phyloP scores from a whole-genome alignment of 2,329 filamentous ascomycete species.

The Paecilomyces fulvus region DNA sequence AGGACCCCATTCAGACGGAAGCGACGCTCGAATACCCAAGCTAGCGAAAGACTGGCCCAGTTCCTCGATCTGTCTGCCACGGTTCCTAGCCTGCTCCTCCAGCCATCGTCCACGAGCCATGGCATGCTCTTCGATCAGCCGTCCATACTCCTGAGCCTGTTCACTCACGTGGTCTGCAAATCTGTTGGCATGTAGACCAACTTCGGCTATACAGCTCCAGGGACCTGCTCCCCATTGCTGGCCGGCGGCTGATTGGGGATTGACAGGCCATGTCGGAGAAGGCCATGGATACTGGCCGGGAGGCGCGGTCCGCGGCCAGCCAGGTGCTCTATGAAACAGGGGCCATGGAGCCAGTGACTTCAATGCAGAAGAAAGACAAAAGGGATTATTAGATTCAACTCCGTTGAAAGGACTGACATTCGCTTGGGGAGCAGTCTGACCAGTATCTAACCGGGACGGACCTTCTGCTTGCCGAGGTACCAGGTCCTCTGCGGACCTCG shows the following conservation, averaged over 20 bases:
- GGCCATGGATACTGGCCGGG: not conserved
- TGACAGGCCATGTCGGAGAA: not conserved
- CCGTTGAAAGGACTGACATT: not conserved
- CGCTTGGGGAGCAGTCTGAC: not conserved
- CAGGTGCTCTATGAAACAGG: not conserved
- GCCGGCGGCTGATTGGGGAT: not conserved
- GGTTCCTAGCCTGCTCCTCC: slow-evolving; percentile 27
- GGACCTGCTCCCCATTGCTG: slow-evolving; percentile 9
- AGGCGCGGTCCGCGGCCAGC: not conserved
- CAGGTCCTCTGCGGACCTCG: slow-evolving; percentile 4
- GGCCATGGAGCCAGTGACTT: not conserved
- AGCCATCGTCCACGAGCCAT: slow-evolving; percentile 28
- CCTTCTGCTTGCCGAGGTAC: slow-evolving; percentile 5
- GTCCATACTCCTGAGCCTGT: slow-evolving; percentile 27
- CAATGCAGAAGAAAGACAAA: not conserved
- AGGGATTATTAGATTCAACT: not conserved
- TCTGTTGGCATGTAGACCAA: slow-evolving; percentile 30
- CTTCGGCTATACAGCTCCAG: slow-evolving; percentile 24
- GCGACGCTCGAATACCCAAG: not conserved
- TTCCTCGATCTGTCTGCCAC: slow-evolving; percentile 18
- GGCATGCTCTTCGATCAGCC: slow-evolving; percentile 31
- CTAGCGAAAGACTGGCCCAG: slow-evolving; percentile 7
- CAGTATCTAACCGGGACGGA: not conserved
- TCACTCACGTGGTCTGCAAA: slow-evolving; percentile 30
- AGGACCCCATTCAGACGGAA: not conserved